Base-by-base conservation (phyloP, 345 rosid species). In the Murraya koenigii region DNA sequence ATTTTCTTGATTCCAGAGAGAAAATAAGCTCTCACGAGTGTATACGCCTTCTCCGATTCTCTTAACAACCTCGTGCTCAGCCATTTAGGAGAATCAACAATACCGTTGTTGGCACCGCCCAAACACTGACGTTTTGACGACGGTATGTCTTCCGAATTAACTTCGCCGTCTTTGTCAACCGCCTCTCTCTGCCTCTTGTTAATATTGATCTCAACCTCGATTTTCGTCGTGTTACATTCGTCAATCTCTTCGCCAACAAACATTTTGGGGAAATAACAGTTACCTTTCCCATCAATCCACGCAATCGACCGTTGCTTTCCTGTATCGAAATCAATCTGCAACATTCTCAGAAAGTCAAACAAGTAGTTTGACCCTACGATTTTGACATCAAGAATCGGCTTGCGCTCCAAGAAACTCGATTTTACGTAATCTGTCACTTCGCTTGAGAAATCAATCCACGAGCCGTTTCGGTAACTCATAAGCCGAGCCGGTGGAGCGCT, bases 201-300 rank as follows among this genome's bases (percentile, higher is more conserved):
- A 14, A 79, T 41, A 30, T 39, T 61, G 20, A 78, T 61, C 35
- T 76, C 82, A 61, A 84, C 39, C 38, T 80, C 78, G 70, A 79
- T 80, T 28, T 61, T 71, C 25, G 38, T 7, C 47, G 36, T 11
- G 3, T 55, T 70, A 39, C 9, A 41, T 22, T 78, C 69, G 14
- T 47, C 72, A 32, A 35, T 52, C 33, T 65, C 77, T 25, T 82
- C 82, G 20, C 69, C 64, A 4, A 79, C 17, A 36, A 82, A 85
- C 13, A 2, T 30, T 20, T 63, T 47, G 10, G 87, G 86, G 60
- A 86, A 87, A 74, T 84, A 87, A 44, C 90, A 86, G 28, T 73
- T 79, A 6, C 82, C 88, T 5, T 74, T 75, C 61, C 60, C 86
- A 59, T 89, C 90, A 15, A 87, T 83, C 90, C 92, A 89, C n/a